Percentiles rank a stretch among this genome's conserved stretches.
Evolutionary conservation across 495 filamentous ascomycete species (phyloP).

Genomic region (Trichoderma parareesei): DNA sequence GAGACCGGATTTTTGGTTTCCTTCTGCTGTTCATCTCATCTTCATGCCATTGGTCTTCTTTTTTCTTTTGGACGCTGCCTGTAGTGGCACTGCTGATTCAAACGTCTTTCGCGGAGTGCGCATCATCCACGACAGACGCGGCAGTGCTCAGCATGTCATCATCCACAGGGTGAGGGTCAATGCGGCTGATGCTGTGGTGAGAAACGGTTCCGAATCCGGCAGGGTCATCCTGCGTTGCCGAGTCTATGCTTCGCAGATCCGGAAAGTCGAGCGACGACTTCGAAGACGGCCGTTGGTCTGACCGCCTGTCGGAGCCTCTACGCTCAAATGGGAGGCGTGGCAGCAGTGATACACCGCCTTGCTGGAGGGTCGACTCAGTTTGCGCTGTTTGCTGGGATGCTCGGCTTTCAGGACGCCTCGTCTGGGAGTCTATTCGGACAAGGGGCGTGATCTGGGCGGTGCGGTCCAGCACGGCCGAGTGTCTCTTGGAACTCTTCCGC

Average conservation of each 20-base stretch:
- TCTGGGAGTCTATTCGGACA: constrained; percentile 11
- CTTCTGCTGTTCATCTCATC: not conserved
- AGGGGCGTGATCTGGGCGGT: constrained; percentile 17
- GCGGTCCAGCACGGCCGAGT: constrained; percentile 24
- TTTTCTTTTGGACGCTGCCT: not conserved
- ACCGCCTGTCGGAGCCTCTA: constrained; percentile 24
- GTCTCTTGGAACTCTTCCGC: constrained; percentile 55
- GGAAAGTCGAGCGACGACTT: constrained; percentile 40
- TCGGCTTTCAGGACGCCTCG: not conserved
- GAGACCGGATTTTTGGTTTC: not conserved
- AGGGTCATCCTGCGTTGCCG: constrained; percentile 27
- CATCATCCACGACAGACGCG: constrained; percentile 42
- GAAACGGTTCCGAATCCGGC: constrained; percentile 58
- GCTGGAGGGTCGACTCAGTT: constrained; percentile 21
- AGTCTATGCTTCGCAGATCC: constrained; percentile 30
- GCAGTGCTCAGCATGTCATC: constrained; percentile 35
- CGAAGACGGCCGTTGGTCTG: constrained; percentile 43
- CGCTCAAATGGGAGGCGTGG: constrained; percentile 56
- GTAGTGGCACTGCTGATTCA: not conserved
- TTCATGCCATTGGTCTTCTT: not conserved
- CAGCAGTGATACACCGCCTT: constrained; percentile 25
- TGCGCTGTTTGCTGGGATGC: constrained; percentile 7
- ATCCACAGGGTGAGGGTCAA: constrained; percentile 38
- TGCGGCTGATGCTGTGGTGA: constrained; percentile 52
- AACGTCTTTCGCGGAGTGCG: constrained; percentile 2